Evolutionary conservation across 1,284 basidiomycete genomes (phyloP).

Genomic region (Ustilago tritici): DNA sequence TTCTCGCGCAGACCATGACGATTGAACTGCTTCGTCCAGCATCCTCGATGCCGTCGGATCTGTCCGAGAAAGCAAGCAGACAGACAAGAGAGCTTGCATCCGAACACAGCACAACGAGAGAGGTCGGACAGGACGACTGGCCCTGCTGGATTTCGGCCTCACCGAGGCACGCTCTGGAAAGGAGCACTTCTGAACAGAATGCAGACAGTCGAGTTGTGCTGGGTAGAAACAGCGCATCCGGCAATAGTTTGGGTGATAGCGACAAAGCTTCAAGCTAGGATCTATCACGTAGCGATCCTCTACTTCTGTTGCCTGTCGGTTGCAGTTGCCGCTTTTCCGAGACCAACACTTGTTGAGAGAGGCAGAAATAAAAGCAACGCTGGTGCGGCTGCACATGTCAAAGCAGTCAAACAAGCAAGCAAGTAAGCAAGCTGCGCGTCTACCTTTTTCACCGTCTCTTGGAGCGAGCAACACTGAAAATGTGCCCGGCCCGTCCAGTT

Average conservation of each 20-base stretch:
- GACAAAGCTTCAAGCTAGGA: background rate
- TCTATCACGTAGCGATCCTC: background rate
- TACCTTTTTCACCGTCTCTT: constrained; percentile 2
- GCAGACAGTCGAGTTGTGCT: background rate
- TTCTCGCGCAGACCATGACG: background rate
- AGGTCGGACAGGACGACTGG: background rate
- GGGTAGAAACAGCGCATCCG: no score
- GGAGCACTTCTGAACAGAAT: background rate
- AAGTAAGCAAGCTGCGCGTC: constrained; percentile 6
- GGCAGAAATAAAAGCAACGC: background rate
- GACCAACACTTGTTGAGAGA: constrained; percentile 28
- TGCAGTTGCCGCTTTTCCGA: constrained; percentile 11
- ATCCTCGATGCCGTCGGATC: background rate
- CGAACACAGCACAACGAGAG: background rate
- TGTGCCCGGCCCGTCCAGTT: constrained; percentile 15
- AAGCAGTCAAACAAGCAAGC: background rate
- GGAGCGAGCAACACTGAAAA: constrained; percentile 1
- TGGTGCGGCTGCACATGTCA: constrained; percentile 28
- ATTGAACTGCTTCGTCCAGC: background rate
- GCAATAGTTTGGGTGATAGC: background rate
- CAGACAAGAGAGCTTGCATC: background rate
- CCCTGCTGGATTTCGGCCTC: constrained; percentile 3
- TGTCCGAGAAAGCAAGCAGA: background rate
- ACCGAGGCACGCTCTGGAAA: constrained; percentile 16
- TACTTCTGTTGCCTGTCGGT: background rate